A percentile compares a stretch with the other conserved stretches of the same genome.
Conservation (phyloP, 2,329 filamentous ascomycete species). For the Salinomyces thailandicus region DNA sequence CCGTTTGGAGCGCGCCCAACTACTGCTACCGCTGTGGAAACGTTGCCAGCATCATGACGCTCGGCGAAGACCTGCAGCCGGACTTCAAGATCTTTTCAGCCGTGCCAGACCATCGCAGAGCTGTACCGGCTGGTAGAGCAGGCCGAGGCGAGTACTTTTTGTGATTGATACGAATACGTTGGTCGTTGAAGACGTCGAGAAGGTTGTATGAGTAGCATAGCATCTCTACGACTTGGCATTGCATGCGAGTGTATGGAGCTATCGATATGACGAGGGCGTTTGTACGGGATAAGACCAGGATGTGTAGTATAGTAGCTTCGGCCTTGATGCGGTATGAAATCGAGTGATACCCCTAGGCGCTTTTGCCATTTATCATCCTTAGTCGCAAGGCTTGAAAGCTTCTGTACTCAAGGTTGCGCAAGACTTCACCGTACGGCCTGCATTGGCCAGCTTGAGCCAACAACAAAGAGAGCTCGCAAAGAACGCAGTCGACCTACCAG, state of each 20-base stretch:
- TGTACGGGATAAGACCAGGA: background rate
- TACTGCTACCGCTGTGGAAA: constrained; percentile 96
- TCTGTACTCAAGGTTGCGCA: too few relatives aligned
- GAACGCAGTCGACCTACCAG: too few relatives aligned
- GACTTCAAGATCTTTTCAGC: constrained; percentile 89
- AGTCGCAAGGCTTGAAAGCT: too few relatives aligned
- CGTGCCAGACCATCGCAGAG: constrained; percentile 74
- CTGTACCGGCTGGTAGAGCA: constrained; percentile 57
- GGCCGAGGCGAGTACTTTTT: constrained; percentile 43
- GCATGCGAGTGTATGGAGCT: background rate
- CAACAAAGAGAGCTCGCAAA: too few relatives aligned
- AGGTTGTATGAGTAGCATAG: background rate
- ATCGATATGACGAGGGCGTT: too few relatives aligned
- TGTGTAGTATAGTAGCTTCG: background rate
- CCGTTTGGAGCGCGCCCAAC: constrained; percentile 81
- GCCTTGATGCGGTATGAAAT: background rate
- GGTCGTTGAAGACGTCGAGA: too few relatives aligned
- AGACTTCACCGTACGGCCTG: too few relatives aligned
- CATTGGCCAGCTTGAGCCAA: too few relatives aligned
- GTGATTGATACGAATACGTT: constrained; percentile 19
- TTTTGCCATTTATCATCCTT: too few relatives aligned
- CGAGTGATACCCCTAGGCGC: background rate
- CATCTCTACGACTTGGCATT: background rate
- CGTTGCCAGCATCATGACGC: constrained; percentile 77
- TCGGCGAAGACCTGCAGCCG: constrained; percentile 73